These are phyloP conservation scores for Thalassiosira livingstoniorum DNA, from an alignment of 352 stramenopile genomes.

Conservation along the genomic window DNA sequence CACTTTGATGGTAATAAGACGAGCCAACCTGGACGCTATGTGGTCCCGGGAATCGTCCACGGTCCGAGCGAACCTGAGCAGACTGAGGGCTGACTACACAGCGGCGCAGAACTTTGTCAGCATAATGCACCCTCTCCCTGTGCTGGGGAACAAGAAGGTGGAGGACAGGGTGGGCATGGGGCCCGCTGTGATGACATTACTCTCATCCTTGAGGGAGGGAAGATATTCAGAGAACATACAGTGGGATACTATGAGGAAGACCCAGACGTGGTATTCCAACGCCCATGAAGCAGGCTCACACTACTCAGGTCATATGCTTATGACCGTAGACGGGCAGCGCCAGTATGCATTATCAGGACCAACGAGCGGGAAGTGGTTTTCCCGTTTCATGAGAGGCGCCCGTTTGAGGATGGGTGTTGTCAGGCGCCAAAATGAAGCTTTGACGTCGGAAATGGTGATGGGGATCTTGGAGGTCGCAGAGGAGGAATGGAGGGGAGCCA, in stretches of 20 bases:
- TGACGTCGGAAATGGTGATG: too few species aligned
- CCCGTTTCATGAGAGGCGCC: slow-evolving; percentile 31
- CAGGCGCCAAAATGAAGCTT: slow-evolving; percentile 29
- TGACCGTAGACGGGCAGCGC: slow-evolving; percentile 15
- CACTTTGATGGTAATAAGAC: slow-evolving; percentile 32
- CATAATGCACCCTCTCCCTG: not conserved
- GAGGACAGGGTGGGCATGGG: slow-evolving; percentile 30
- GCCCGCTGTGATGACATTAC: slow-evolving; percentile 9
- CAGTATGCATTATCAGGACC: not conserved
- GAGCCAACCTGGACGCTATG: slow-evolving; percentile 53
- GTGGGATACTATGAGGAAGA: slow-evolving; percentile 41
- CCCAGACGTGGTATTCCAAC: slow-evolving; percentile 39
- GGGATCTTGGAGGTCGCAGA: too few species aligned
- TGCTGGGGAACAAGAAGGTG: not conserved
- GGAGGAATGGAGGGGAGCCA: not conserved
- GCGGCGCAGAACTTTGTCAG: not conserved
- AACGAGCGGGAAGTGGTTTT: slow-evolving; percentile 19
- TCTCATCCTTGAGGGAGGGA: slow-evolving; percentile 9
- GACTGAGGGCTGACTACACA: slow-evolving; percentile 1
- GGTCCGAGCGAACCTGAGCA: slow-evolving; percentile 26
- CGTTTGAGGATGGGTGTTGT: slow-evolving; percentile 41
- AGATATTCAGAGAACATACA: slow-evolving; percentile 19
- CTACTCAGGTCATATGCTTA: not conserved
- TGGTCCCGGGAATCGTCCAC: slow-evolving; percentile 56
- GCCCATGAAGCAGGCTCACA: not conserved